A percentile compares a stretch with the other conserved stretches of the same genome.
Evolutionary conservation across 169 alveolate genomes (phyloP).

Genomic region (Plasmodium coatneyi): DNA sequence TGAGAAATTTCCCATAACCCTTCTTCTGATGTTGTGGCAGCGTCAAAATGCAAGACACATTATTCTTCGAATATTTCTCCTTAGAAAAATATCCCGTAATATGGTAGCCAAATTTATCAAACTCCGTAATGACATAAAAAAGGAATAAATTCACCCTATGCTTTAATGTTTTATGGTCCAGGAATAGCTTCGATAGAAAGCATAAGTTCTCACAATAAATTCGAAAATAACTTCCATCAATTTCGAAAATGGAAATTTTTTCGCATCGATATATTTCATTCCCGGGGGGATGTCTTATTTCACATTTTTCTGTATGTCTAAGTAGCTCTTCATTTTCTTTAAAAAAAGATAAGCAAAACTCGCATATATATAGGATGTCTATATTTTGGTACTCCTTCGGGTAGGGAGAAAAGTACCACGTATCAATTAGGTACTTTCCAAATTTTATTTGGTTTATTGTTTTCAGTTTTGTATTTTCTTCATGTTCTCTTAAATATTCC

Average conservation of each 20-base stretch:
- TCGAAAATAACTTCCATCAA: conserved; percentile 94
- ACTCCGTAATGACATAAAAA: conserved; percentile 96
- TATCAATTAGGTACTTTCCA: conserved; percentile 94
- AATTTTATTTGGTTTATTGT: conserved; percentile 94
- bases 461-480: conserved; percentile 94
- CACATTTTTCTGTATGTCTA: conserved; percentile 91
- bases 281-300: conserved; percentile 97
- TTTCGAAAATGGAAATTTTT: conserved; percentile 95
- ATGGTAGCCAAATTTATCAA: conserved; percentile 87
- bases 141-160: conserved; percentile 90
- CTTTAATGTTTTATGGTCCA: conserved; percentile 97
- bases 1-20: conserved; percentile 93
- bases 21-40: conserved; percentile 93
- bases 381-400: conserved; percentile 96
- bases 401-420: conserved; percentile 99
- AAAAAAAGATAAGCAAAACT: conserved; percentile 94
- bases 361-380: conserved; percentile 95
- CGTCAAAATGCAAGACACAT: conserved; percentile 91
- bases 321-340: conserved; percentile 88
- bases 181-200: conserved; percentile 94
- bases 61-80: conserved; percentile 91
- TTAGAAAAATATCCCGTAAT: conserved; percentile 93
- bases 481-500: conserved; percentile 93
- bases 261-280: conserved; percentile 96
- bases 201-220: conserved; percentile 97